phyloP scores from a whole-genome alignment of 768 basidiomycete genomes.

The Leccinum longicurvipes region DNA sequence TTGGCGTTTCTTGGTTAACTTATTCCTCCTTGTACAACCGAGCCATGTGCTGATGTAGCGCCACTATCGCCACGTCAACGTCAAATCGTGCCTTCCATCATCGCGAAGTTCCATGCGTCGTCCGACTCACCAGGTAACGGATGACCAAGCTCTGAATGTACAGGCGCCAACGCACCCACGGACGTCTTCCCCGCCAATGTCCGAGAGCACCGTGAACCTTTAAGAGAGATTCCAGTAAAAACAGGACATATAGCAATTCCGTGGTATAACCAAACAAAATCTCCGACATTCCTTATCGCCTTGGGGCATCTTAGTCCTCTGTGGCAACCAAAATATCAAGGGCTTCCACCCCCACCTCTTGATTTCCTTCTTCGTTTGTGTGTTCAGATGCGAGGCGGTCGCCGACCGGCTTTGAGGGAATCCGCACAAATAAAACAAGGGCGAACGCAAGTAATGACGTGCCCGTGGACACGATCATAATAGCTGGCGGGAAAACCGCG shows the following conservation, averaged over 20 bases:
- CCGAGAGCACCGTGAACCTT: not conserved
- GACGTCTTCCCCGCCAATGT: no score
- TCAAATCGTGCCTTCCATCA: no score
- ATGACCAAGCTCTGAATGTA: not conserved
- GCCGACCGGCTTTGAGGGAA: constrained; percentile 21
- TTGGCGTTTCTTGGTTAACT: not conserved
- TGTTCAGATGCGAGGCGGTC: not conserved
- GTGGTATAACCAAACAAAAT: not conserved
- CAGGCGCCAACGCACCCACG: not conserved
- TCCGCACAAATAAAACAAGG: constrained; percentile 46
- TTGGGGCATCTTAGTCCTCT: constrained; percentile 2
- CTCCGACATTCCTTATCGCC: not conserved
- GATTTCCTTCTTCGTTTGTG: constrained; percentile 6
- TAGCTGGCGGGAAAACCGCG: constrained; percentile 59
- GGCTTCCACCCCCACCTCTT: not conserved
- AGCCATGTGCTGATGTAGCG: not conserved
- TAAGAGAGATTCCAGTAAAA: not conserved
- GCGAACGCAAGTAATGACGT: constrained; percentile 41
- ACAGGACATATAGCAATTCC: not conserved
- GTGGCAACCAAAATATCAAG: not conserved
- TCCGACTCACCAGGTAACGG: no score
- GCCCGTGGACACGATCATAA: constrained; percentile 58
- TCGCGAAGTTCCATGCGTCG: no score
- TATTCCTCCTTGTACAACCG: no score
- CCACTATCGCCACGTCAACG: no score